Evolutionary conservation across 2,329 filamentous ascomycete species (phyloP).

Genomic region (Zasmidium angulare): DNA sequence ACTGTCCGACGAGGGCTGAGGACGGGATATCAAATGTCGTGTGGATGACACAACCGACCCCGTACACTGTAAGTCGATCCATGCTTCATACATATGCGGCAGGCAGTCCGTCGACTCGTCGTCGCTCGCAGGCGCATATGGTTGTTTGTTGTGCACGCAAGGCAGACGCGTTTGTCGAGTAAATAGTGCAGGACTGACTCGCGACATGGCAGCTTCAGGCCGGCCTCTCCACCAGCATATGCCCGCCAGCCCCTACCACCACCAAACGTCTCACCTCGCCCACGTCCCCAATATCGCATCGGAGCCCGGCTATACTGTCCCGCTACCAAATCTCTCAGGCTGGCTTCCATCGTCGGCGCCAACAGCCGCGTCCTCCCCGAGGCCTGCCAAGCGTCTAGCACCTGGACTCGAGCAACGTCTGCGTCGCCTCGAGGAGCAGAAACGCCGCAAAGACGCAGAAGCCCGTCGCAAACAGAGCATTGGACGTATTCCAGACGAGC

Average conservation of each 20-base stretch:
- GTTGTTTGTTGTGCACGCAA: neutral
- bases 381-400: slow-evolving; percentile 36
- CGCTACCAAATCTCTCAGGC: neutral
- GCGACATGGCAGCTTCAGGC: slow-evolving; percentile 10
- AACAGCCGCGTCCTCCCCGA: slow-evolving; percentile 12
- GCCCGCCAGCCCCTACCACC: neutral
- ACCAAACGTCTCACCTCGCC: neutral
- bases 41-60: no score
- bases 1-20: no score
- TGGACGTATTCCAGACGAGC: slow-evolving; percentile 69
- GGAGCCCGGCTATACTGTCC: slow-evolving; percentile 1
- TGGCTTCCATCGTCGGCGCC: neutral
- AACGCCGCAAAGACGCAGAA: slow-evolving; percentile 36
- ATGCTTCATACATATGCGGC: no score
- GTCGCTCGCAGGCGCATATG: neutral
- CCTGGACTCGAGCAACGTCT: slow-evolving; percentile 47
- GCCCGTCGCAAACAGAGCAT: slow-evolving; percentile 46
- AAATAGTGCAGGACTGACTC: neutral
- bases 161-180: neutral
- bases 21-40: no score
- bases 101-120: no score
- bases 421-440: slow-evolving; percentile 41
- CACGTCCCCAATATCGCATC: neutral
- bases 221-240: neutral
- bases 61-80: no score